Evolutionary conservation across 225 moss, liverwort and hornwort species (phyloP).

Genomic region (Climacium dendroides): DNA sequence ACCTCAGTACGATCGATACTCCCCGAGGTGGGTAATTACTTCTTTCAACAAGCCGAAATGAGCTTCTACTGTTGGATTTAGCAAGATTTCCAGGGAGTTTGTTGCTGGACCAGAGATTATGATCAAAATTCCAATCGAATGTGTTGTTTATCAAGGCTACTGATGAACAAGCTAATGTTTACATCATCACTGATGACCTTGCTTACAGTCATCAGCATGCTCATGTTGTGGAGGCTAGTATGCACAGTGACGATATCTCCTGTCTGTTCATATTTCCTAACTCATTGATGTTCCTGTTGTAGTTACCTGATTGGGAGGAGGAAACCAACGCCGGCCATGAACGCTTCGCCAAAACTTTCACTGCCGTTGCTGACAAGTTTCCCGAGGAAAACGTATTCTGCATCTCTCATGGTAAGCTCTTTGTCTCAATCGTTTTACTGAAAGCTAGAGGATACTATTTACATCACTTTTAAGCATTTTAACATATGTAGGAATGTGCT

Average conservation of each 20-base stretch:
- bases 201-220: not conserved
- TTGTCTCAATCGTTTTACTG: not conserved
- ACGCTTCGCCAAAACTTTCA: constrained; percentile 15
- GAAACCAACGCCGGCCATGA: not conserved
- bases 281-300: not conserved
- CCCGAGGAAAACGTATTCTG: constrained; percentile 24
- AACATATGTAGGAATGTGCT: not conserved
- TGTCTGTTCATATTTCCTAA: not conserved
- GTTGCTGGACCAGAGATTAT: not conserved
- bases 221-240: not conserved
- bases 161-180: not conserved
- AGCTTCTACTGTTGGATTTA: not conserved
- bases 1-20: constrained; percentile 13
- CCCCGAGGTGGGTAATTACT: not conserved
- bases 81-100: not conserved
- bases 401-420: constrained; percentile 32
- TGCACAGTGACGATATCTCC: not conserved
- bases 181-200: not conserved
- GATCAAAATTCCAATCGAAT: not conserved
- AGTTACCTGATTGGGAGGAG: constrained; percentile 47
- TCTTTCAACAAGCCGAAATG: not conserved
- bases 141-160: not conserved
- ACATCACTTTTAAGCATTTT: not conserved
- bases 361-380: constrained; percentile 31
- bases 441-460: not conserved